Evolutionary conservation across 148 eudicot species (phyloP).

Genomic region (Vaccinium macrocarpon): DNA sequence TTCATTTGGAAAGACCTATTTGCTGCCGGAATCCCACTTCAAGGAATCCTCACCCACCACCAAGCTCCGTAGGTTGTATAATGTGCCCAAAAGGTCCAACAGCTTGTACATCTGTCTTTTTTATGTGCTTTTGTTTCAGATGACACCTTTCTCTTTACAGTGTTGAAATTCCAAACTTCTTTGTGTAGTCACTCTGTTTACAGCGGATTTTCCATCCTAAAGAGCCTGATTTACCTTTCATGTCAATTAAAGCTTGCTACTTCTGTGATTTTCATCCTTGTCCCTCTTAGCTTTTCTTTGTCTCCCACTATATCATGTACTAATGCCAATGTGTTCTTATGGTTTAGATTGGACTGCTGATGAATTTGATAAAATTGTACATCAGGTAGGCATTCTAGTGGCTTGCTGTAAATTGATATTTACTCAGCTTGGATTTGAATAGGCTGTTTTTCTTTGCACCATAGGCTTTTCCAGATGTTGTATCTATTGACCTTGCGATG

Average conservation of each 20-base stretch:
- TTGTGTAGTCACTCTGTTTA: not conserved
- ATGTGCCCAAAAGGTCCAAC: not conserved
- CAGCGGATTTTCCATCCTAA: not conserved
- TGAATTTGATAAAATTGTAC: slow-evolving; percentile 48
- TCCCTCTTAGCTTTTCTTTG: slow-evolving; percentile 1
- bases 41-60: not conserved
- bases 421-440: not conserved
- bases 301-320: not conserved
- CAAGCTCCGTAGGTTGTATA: not conserved
- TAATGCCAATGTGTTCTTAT: slow-evolving; percentile 7
- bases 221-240: not conserved
- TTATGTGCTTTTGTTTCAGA: not conserved
- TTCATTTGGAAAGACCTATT: not conserved
- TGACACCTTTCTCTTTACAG: not conserved
- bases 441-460: slow-evolving; percentile 6
- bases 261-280: not conserved
- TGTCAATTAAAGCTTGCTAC: slow-evolving; percentile 2
- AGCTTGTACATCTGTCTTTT: not conserved
- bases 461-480: slow-evolving; percentile 65
- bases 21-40: not conserved
- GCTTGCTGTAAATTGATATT: slow-evolving; percentile 9
- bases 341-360: slow-evolving; percentile 58
- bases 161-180: not conserved
- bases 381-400: slow-evolving; percentile 45
- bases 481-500: slow-evolving; percentile 55